Conservation (phyloP, 2,329 filamentous ascomycete species). For the Epicoccum sorghinum region DNA sequence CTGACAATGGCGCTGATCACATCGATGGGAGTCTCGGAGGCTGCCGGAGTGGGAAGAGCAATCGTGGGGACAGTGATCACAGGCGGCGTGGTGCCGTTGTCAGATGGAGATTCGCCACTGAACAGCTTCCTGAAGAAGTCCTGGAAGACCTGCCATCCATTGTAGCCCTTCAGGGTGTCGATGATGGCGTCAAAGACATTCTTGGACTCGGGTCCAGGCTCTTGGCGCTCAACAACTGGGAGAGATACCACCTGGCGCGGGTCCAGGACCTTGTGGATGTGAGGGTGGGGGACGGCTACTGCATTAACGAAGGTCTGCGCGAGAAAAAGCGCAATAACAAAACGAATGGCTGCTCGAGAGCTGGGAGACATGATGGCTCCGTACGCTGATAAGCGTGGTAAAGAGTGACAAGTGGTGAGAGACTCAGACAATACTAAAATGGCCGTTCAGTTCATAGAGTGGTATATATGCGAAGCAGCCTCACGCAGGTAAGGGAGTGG, state of each 20-base stretch:
- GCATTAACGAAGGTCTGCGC: conserved; percentile 18
- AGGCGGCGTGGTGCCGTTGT: not conserved
- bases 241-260: conserved; percentile 11
- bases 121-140: conserved; percentile 23
- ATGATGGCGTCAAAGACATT: conserved; percentile 17
- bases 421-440: conserved; percentile 8
- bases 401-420: conserved; percentile 18
- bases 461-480: conserved; percentile 12
- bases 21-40: conserved; percentile 3
- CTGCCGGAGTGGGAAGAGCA: not conserved
- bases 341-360: conserved; percentile 20
- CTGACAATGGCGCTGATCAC: conserved; percentile 10
- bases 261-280: conserved; percentile 10
- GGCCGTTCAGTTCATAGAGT: not conserved
- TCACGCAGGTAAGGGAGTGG: conserved; percentile 16
- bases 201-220: conserved; percentile 1
- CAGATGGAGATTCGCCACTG: not conserved
- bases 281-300: conserved; percentile 13
- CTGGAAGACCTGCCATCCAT: conserved; percentile 20
- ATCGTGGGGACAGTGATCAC: not conserved
- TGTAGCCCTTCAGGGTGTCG: conserved; percentile 15
- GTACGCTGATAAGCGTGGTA: conserved; percentile 15
- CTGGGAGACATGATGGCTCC: conserved; percentile 17
- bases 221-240: conserved; percentile 6
- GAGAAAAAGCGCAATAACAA: conserved; percentile 15